These are phyloP conservation scores for Chenopodium berlandieri DNA, from an alignment of 148 eudicot genomes.

Conservation along the genomic window DNA sequence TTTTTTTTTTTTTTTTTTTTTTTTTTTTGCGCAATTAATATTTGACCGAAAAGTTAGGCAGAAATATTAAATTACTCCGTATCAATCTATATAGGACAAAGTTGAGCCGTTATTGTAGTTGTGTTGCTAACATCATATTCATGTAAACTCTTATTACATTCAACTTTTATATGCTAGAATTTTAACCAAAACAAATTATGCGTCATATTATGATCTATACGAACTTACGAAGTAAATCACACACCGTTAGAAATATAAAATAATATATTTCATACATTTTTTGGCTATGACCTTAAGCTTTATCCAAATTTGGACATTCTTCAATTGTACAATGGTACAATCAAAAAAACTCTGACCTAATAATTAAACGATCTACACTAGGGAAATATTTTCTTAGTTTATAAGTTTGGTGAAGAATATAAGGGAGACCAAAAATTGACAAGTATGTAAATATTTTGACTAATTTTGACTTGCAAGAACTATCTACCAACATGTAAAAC, in stretches of 20 bases:
- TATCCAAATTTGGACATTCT: conserved; percentile 5
- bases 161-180: not conserved
- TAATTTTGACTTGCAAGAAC: no score
- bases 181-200: not conserved
- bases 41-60: no score
- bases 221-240: no score
- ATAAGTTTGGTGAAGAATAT: not conserved
- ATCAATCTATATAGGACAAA: not conserved
- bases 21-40: no score
- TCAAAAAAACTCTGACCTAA: not conserved
- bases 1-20: no score
- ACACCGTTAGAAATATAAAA: not conserved
- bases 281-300: not conserved
- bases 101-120: not conserved
- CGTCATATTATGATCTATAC: not conserved
- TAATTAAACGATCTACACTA: not conserved
- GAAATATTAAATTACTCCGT: no score
- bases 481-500: no score
- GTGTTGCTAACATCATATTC: not conserved
- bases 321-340: not conserved
- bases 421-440: not conserved
- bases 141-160: not conserved
- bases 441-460: no score
- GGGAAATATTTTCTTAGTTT: not conserved
- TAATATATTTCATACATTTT: no score